Percentiles rank a stretch among this genome's conserved stretches.
phyloP scores from a whole-genome alignment of 2,329 filamentous ascomycete species.

The Epichloe coenophiala region DNA sequence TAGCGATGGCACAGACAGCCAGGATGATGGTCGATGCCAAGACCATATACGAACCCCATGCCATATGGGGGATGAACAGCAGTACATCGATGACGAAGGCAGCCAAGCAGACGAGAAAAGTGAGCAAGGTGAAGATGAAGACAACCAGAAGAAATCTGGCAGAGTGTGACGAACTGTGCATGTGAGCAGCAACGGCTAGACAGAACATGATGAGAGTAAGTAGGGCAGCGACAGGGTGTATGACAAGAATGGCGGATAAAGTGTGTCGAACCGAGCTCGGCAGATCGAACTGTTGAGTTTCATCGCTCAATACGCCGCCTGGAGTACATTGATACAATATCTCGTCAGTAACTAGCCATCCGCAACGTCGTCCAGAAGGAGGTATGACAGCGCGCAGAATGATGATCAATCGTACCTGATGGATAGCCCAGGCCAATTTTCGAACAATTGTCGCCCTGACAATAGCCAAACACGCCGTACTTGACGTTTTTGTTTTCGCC shows the following conservation, averaged over 20 bases:
- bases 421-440: constrained; percentile 60
- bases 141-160: constrained; percentile 74
- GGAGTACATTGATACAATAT: not conserved
- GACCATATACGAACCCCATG: constrained; percentile 90
- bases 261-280: constrained; percentile 38
- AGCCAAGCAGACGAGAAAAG: constrained; percentile 68
- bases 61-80: constrained; percentile 84
- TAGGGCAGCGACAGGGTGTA: constrained; percentile 82
- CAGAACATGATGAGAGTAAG: constrained; percentile 75
- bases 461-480: constrained; percentile 91
- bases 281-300: constrained; percentile 39
- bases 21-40: constrained; percentile 80
- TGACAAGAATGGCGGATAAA: constrained; percentile 79
- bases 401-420: constrained; percentile 40
- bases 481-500: constrained; percentile 62
- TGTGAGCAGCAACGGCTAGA: constrained; percentile 67
- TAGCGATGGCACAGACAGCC: constrained; percentile 67
- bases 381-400: not conserved
- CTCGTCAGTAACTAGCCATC: not conserved
- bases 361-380: not conserved
- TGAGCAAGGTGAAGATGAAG: constrained; percentile 75
- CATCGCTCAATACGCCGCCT: constrained; percentile 9
- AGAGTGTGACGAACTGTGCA: constrained; percentile 80
- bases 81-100: constrained; percentile 90
- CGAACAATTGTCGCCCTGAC: constrained; percentile 53